Conservation (phyloP, 495 filamentous ascomycete species). For the Penicillium mononematosum region DNA sequence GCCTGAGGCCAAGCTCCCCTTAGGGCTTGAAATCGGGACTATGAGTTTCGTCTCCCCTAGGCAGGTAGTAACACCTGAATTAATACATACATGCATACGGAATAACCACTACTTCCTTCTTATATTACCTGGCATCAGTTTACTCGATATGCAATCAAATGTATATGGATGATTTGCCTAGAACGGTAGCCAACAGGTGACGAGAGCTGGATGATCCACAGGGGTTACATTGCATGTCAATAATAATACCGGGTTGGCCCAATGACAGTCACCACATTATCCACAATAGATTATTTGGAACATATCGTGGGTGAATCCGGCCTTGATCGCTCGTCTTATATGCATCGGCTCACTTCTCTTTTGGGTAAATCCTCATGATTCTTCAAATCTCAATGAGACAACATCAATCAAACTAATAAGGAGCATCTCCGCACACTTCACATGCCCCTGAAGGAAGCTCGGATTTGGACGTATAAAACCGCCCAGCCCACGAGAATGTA, state of each 20-base stretch:
- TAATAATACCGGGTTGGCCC: background rate
- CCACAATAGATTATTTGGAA: background rate
- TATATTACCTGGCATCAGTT: background rate
- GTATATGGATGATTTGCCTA: constrained; percentile 1
- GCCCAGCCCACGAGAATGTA: background rate
- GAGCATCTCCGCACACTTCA: background rate
- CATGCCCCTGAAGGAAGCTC: background rate
- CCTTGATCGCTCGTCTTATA: background rate
- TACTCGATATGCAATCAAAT: background rate
- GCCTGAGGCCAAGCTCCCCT: background rate
- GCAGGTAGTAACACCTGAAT: no score
- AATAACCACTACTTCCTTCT: background rate
- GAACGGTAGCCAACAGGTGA: background rate
- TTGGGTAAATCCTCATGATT: background rate
- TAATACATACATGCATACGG: no score
- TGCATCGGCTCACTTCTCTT: background rate
- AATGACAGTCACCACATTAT: background rate
- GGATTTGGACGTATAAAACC: background rate
- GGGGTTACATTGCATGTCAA: background rate
- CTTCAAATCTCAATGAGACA: background rate
- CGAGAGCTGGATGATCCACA: background rate
- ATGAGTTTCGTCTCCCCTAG: background rate
- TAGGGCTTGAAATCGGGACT: background rate
- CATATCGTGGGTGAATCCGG: background rate
- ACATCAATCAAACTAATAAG: background rate